phyloP scores from a whole-genome alignment of 129 eudicot species.

The Flaveria sonorensis region DNA sequence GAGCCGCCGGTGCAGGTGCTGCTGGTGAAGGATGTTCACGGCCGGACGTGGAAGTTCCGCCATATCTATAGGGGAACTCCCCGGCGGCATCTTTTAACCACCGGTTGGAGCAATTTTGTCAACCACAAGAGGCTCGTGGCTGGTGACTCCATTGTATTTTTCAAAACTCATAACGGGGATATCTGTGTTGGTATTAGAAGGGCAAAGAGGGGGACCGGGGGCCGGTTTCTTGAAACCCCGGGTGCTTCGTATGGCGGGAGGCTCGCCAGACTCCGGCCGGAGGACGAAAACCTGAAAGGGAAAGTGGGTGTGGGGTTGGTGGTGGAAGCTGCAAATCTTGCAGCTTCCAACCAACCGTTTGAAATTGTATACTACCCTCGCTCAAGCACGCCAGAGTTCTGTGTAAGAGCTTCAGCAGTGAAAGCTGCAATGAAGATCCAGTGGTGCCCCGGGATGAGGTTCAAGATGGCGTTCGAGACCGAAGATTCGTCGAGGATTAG shows the following conservation, averaged over 20 bases:
- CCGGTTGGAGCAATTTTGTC: slow-evolving; percentile 93
- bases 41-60: slow-evolving; percentile 75
- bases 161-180: slow-evolving; percentile 71
- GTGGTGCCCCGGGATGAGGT: slow-evolving; percentile 88
- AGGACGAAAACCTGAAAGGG: slow-evolving; percentile 1
- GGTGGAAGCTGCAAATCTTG: slow-evolving; percentile 57
- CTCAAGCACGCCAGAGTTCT: slow-evolving; percentile 82
- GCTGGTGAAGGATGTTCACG: slow-evolving; percentile 74
- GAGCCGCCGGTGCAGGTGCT: slow-evolving; percentile 91
- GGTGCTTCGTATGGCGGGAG: slow-evolving; percentile 38
- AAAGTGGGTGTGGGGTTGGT: slow-evolving; percentile 55
- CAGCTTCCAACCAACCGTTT: slow-evolving; percentile 62
- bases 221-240: slow-evolving; percentile 38
- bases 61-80: slow-evolving; percentile 90
- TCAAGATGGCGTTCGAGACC: slow-evolving; percentile 93
- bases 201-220: slow-evolving; percentile 64
- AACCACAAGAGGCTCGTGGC: slow-evolving; percentile 85
- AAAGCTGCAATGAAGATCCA: slow-evolving; percentile 64
- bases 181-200: slow-evolving; percentile 75
- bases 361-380: slow-evolving; percentile 85
- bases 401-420: slow-evolving; percentile 71
- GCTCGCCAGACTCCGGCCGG: slow-evolving; percentile 30
- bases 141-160: slow-evolving; percentile 81
- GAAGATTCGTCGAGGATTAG: slow-evolving; percentile 91
- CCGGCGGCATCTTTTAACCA: slow-evolving; percentile 75